These are phyloP conservation scores for Cryptococcus sp. DNA, from an alignment of 1,284 basidiomycete genomes.

Conservation along the genomic window DNA sequence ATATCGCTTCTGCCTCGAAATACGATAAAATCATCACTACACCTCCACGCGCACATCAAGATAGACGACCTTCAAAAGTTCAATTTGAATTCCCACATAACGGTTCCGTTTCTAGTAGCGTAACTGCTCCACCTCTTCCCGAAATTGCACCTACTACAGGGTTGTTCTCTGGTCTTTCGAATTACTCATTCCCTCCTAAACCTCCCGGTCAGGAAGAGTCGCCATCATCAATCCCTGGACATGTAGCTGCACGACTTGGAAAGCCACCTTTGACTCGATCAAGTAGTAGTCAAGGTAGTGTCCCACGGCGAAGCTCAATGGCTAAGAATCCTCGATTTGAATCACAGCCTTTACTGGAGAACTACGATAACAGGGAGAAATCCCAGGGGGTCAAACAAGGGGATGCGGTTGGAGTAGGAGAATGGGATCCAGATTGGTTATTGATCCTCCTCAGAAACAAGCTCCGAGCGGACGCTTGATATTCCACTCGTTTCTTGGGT, in stretches of 20 bases:
- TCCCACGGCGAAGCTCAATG: background rate
- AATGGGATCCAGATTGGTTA: constrained; percentile 44
- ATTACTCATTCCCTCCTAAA: constrained; percentile 27
- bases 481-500: too few relatives aligned
- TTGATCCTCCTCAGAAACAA: constrained; percentile 30
- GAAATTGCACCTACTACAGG: background rate
- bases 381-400: too few relatives aligned
- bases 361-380: background rate
- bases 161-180: background rate
- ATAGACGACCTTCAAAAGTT: constrained; percentile 40
- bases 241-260: too few relatives aligned
- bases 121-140: background rate
- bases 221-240: background rate
- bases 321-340: background rate
- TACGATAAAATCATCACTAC: constrained; percentile 1
- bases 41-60: background rate
- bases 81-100: constrained; percentile 40
- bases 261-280: constrained; percentile 1
- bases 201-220: background rate
- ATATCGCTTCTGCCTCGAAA: constrained; percentile 12
- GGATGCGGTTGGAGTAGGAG: constrained; percentile 24
- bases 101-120: background rate
- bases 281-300: background rate
- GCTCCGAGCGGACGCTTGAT: constrained; percentile 19
- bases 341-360: background rate